Conservation (phyloP, 1,139 yeast genomes). For the Blastobotrys elegans region DNA sequence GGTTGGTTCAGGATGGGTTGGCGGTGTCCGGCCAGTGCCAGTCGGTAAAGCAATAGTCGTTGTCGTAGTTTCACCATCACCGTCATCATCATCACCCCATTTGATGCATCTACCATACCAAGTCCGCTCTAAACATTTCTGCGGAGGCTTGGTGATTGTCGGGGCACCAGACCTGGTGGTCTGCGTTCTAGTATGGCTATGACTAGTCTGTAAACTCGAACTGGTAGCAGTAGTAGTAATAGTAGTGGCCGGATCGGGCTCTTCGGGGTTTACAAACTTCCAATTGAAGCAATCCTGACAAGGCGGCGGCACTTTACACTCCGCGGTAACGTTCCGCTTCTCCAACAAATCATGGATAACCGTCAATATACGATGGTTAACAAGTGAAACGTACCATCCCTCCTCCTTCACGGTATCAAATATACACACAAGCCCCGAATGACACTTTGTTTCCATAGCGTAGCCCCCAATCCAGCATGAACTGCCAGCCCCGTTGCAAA, state of each 20-base stretch:
- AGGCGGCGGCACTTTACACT: constrained; percentile 69
- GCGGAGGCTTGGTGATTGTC: constrained; percentile 12
- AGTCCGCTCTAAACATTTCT: constrained; percentile 22
- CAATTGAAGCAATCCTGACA: constrained; percentile 85
- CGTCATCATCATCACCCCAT: constrained; percentile 6
- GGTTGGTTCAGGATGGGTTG: constrained; percentile 10
- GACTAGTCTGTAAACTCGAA: not conserved
- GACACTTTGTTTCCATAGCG: constrained; percentile 97
- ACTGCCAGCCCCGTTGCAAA: constrained; percentile 91
- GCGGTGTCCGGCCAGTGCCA: constrained; percentile 14
- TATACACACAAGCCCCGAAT: constrained; percentile 80
- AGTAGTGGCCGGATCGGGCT: constrained; percentile 12
- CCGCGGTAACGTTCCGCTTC: constrained; percentile 71
- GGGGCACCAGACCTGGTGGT: constrained; percentile 10
- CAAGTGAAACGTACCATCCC: constrained; percentile 87
- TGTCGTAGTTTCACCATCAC: not conserved
- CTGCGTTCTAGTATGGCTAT: constrained; percentile 14
- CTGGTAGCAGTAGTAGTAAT: constrained; percentile 4
- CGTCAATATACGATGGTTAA: constrained; percentile 86
- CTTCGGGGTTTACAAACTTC: constrained; percentile 57
- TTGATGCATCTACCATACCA: constrained; percentile 29
- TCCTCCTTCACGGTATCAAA: constrained; percentile 85
- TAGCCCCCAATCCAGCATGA: constrained; percentile 90
- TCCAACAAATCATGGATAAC: constrained; percentile 79
- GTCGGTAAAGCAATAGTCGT: constrained; percentile 9